These are phyloP conservation scores for Coemansia sp. DNA, from an alignment of 192 early-diverging fungal genomes.

Conservation along the genomic window DNA sequence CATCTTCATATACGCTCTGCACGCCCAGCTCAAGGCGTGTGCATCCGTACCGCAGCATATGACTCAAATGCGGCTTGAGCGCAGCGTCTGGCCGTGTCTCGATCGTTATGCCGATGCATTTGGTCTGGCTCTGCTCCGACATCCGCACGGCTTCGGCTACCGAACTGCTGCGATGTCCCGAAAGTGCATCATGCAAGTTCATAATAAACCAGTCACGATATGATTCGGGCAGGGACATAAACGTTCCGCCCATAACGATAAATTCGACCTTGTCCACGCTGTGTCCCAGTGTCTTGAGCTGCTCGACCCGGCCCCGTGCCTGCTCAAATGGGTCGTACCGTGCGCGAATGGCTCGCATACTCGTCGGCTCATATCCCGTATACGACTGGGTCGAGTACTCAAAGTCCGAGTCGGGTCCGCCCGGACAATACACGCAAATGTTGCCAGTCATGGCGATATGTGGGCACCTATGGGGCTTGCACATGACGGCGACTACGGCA, in stretches of 20 bases:
- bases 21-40: slow-evolving; percentile 98
- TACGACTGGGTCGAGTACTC: slow-evolving; percentile 99
- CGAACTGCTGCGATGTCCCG: slow-evolving; percentile 83
- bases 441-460: slow-evolving; percentile 99
- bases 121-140: slow-evolving; percentile 94
- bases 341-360: slow-evolving; percentile 98
- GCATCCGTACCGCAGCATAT: slow-evolving; percentile 99
- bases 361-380: slow-evolving; percentile 98
- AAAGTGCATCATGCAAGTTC: slow-evolving; percentile 94
- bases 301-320: slow-evolving; percentile 89
- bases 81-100: slow-evolving; percentile 99
- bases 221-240: slow-evolving; percentile 94
- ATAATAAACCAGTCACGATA: slow-evolving; percentile 98
- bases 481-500: slow-evolving; percentile 57
- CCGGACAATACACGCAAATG: slow-evolving; percentile 97
- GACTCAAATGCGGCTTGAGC: slow-evolving; percentile 94
- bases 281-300: slow-evolving; percentile 90
- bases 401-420: slow-evolving; percentile 98
- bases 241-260: slow-evolving; percentile 99
- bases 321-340: slow-evolving; percentile 98
- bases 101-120: slow-evolving; percentile 99
- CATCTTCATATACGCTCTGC: slow-evolving; percentile 99
- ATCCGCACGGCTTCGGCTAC: slow-evolving; percentile 97
- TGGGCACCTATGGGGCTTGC: slow-evolving; percentile 87
- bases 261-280: slow-evolving; percentile 98